Conservation (phyloP, 495 filamentous ascomycete species). For the Poronia punctata region DNA sequence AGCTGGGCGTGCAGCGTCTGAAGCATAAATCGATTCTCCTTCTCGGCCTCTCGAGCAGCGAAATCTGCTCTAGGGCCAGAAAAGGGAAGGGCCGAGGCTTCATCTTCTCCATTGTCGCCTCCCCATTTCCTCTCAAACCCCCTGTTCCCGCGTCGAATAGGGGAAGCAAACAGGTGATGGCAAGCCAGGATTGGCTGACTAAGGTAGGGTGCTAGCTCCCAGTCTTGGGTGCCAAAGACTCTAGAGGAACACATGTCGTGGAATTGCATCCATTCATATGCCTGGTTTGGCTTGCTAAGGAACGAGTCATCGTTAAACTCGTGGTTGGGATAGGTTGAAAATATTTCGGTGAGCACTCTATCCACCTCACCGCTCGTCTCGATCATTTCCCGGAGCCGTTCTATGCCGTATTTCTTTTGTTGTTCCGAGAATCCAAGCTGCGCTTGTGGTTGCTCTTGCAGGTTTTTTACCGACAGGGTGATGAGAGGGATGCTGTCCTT, state of each 20-base stretch:
- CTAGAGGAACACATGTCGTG: constrained; percentile 74
- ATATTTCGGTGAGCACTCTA: constrained; percentile 72
- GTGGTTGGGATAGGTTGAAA: constrained; percentile 73
- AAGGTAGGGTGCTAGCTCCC: constrained; percentile 81
- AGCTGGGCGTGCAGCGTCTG: constrained; percentile 44
- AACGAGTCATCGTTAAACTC: constrained; percentile 89
- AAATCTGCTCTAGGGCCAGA: constrained; percentile 74
- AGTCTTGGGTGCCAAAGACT: constrained; percentile 71
- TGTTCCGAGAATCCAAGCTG: constrained; percentile 63
- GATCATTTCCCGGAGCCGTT: constrained; percentile 77
- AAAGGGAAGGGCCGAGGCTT: constrained; percentile 61
- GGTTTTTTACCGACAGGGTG: constrained; percentile 20
- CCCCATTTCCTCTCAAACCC: constrained; percentile 35
- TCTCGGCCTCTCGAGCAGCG: constrained; percentile 66
- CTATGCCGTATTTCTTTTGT: constrained; percentile 68
- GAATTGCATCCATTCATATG: constrained; percentile 93
- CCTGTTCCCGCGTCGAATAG: constrained; percentile 35
- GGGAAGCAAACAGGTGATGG: constrained; percentile 79
- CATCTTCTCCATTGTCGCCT: constrained; percentile 41
- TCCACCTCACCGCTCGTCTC: constrained; percentile 86
- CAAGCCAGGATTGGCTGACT: constrained; percentile 80
- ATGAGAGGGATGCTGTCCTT: constrained; percentile 37
- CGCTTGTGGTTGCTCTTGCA: constrained; percentile 40
- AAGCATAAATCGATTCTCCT: constrained; percentile 51
- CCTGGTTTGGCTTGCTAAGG: constrained; percentile 76